Base-by-base conservation (phyloP, 2,329 filamentous ascomycete species). In the Massarina eburnea region DNA sequence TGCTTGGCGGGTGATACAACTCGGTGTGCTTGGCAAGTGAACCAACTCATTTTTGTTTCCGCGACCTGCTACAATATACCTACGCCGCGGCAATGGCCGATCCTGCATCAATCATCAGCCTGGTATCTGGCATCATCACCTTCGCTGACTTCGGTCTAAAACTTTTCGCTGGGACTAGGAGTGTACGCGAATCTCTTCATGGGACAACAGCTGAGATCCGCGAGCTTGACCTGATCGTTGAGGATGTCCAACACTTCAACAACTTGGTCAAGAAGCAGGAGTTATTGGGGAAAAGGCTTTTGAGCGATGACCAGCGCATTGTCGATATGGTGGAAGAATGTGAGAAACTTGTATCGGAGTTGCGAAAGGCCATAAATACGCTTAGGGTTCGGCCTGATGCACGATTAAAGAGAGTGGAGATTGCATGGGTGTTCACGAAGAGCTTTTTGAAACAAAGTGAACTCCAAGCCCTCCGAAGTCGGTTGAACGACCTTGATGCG, bases 121-220 rank as follows among this genome's bases (percentile, higher is more conserved):
- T 45, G 1, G 32, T 45, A 2, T 38, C 36, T 27, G 38, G 49
- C n/a, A 39, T 55, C 17, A 27, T 41, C 34, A 49, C 36, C 12
- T 48, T 52, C 22, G 40, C 48, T 15, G 44, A 52, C 21, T 37
- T 55, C 27, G 39, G 46, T 8, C 21, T 41, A 21, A 49, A 49
- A 30, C 19, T 49, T 1, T 19, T 45, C 6, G 38, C 46, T 4
- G 41, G 39, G 10, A 32, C 21, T 18, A 41, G n/a, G 8, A 45
- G 34, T 21, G 3, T 45, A 12, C 46, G 41, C 27, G 12, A 19
- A 12, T 45, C 46, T 12, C 8, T 22, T 5, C 10, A 39, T 21
- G 46, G 42, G 2, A 38, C 12, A 5, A 34, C 41, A 15, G 20
- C 33, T 14, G 46, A 45, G 14, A 22, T 45, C 12, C 18, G 29